These are phyloP conservation scores for Aphanomyces euteiches DNA, from an alignment of 352 stramenopile genomes.

Conservation along the genomic window DNA sequence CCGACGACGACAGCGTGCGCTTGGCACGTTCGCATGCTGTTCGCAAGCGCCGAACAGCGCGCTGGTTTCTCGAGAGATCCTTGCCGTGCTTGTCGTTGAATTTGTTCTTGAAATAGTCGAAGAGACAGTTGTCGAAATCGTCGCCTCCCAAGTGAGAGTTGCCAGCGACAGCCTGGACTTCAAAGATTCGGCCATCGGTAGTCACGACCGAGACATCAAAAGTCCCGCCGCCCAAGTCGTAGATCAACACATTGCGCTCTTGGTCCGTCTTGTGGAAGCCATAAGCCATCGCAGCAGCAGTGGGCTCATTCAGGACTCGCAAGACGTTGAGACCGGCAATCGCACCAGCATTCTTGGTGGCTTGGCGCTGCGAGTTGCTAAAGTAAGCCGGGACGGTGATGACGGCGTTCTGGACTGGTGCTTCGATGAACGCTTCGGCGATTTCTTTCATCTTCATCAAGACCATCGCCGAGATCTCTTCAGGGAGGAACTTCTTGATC, in stretches of 20 bases:
- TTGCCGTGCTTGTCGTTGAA: constrained; percentile 87
- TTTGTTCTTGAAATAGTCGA: constrained; percentile 87
- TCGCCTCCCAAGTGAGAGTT: constrained; percentile 91
- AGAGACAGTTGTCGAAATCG: constrained; percentile 90
- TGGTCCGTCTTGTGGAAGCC: constrained; percentile 88
- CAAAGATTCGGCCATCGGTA: constrained; percentile 93
- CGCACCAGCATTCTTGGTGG: constrained; percentile 89
- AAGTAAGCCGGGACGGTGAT: constrained; percentile 95
- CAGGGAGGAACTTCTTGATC: constrained; percentile 77
- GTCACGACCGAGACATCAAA: constrained; percentile 88
- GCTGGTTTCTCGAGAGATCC: constrained; percentile 74
- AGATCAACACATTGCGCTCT: constrained; percentile 92
- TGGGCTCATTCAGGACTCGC: constrained; percentile 96
- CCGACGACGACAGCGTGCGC: constrained; percentile 83
- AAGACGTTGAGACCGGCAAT: constrained; percentile 92
- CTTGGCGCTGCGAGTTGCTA: constrained; percentile 93
- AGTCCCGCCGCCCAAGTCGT: constrained; percentile 87
- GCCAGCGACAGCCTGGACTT: constrained; percentile 90
- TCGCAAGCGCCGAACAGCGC: constrained; percentile 81
- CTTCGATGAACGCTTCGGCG: constrained; percentile 43
- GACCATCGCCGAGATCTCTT: constrained; percentile 87
- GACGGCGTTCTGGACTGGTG: constrained; percentile 71
- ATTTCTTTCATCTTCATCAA: constrained; percentile 77
- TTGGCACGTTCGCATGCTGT: constrained; percentile 92
- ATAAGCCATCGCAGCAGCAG: constrained; percentile 89